Evolutionary conservation across 2,329 filamentous ascomycete species (phyloP).

Genomic region (Phoma sp.): DNA sequence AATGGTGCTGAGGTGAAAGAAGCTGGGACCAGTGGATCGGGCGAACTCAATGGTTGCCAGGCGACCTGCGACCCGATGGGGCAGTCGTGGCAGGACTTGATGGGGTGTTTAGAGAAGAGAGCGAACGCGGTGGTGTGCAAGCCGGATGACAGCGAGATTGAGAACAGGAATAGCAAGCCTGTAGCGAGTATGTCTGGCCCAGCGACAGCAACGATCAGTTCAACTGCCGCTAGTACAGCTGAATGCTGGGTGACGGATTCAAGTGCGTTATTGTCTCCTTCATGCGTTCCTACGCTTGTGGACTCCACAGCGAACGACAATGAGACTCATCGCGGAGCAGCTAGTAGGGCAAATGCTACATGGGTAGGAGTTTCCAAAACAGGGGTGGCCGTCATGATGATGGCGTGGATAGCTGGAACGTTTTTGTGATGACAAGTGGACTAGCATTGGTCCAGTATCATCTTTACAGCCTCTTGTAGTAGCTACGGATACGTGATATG

Average conservation of each 20-base stretch:
- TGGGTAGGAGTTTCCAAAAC: too few relatives aligned
- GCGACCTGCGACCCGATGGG: not conserved
- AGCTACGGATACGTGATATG: too few relatives aligned
- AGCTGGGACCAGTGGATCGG: too few relatives aligned
- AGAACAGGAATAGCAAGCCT: not conserved
- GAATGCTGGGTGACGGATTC: not conserved
- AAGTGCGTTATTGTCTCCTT: too few relatives aligned
- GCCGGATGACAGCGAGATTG: not conserved
- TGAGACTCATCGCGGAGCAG: too few relatives aligned
- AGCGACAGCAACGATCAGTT: not conserved
- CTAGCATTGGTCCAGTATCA: too few relatives aligned
- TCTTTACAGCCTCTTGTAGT: too few relatives aligned
- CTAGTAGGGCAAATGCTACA: too few relatives aligned
- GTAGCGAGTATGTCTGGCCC: not conserved
- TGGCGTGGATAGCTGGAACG: not conserved
- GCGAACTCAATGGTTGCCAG: not conserved
- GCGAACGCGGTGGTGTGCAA: not conserved
- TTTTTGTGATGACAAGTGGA: not conserved
- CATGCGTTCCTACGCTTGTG: too few relatives aligned
- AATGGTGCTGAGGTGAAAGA: not conserved
- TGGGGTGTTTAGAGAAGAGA: not conserved
- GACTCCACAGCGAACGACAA: too few relatives aligned
- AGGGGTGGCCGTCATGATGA: not conserved
- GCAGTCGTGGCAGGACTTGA: not conserved
- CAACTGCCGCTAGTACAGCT: not conserved